These are phyloP conservation scores for Aureobasidium sp. DNA, from an alignment of 2,329 filamentous ascomycete genomes.

Conservation along the genomic window DNA sequence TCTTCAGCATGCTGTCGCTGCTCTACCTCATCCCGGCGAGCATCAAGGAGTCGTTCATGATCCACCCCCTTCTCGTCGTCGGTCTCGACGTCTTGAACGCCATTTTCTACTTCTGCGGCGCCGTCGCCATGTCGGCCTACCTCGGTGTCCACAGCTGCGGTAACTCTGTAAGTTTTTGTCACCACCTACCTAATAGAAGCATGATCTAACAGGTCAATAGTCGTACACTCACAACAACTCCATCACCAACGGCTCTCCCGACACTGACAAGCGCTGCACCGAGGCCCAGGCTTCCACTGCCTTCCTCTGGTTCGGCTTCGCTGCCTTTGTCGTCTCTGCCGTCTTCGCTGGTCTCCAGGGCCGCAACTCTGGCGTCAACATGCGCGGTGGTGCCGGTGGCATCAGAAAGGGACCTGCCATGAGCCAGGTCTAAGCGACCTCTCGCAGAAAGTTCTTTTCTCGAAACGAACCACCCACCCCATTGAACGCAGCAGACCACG, in stretches of 20 bases:
- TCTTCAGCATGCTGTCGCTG: constrained; percentile 55
- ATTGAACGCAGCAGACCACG: not conserved
- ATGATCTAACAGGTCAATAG: constrained; percentile 13
- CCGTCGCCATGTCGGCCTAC: constrained; percentile 61
- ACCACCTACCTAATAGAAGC: not conserved
- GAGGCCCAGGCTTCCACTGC: constrained; percentile 65
- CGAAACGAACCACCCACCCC: constrained; percentile 3
- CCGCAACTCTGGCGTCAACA: constrained; percentile 41
- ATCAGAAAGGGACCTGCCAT: constrained; percentile 42
- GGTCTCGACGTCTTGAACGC: constrained; percentile 50
- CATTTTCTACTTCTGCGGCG: constrained; percentile 62
- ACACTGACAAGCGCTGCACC: constrained; percentile 58
- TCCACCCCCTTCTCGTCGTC: constrained; percentile 44
- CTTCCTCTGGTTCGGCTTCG: constrained; percentile 74
- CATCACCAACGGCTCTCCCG: constrained; percentile 38
- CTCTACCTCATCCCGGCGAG: constrained; percentile 53
- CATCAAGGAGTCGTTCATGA: constrained; percentile 44
- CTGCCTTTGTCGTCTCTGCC: constrained; percentile 46
- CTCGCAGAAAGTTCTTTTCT: constrained; percentile 9
- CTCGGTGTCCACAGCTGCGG: constrained; percentile 61
- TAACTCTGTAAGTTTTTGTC: constrained; percentile 39
- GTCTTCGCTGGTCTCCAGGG: constrained; percentile 48
- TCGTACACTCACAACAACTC: constrained; percentile 32
- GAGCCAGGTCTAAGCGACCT: constrained; percentile 45
- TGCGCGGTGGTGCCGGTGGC: constrained; percentile 38